Base-by-base conservation (phyloP, 495 filamentous ascomycete genomes). In the Podospora conica region DNA sequence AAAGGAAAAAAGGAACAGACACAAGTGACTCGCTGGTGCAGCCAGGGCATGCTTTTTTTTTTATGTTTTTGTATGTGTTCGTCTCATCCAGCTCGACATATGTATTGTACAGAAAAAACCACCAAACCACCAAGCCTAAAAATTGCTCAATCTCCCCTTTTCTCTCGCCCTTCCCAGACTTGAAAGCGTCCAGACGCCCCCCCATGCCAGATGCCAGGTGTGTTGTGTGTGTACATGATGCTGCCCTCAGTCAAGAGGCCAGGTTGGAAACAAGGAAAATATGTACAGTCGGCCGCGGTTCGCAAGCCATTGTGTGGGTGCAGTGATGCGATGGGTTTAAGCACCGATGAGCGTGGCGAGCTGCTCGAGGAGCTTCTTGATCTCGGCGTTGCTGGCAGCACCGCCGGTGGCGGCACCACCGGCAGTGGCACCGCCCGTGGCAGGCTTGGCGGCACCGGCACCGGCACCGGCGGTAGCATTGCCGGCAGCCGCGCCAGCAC, bases 291-390 rank as follows among this genome's bases (percentile, higher is more conserved):
- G 10, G 29, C 29, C 12, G 29, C 29, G 1, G 3, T 11, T 12
- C 3, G 29, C 29, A 33, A 33, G 29, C 10, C 10, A 12, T 48
- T 6, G 33, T 48, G 33, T 40, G 4, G 18, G 6, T 40, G 25
- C 6, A 3, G 25, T 6, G 25, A 27, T 27, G 25, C 25, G 25
- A 10, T 15, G 3, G 33, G 9, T 8, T 12, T 60, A 60, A 9
- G 27, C 27, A 12, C 62, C 62, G 15, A 64, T 10, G 27, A 64
- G 55, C 54, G 7, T 21, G 24, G 28, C n/a, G 12, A 64, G 54
- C 31, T 58, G 25, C n/a, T 64, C 63, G 11, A 64, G 23, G 55
- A 64, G 55, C 27, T 29, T 27, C 55, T 63, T 53, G 25, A 62
- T 54, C 23, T 27, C 63, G 21, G 63, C 63, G 31, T 57, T 64